Conservation (phyloP, 2,329 filamentous ascomycete species). For the Erysiphe pisi region DNA sequence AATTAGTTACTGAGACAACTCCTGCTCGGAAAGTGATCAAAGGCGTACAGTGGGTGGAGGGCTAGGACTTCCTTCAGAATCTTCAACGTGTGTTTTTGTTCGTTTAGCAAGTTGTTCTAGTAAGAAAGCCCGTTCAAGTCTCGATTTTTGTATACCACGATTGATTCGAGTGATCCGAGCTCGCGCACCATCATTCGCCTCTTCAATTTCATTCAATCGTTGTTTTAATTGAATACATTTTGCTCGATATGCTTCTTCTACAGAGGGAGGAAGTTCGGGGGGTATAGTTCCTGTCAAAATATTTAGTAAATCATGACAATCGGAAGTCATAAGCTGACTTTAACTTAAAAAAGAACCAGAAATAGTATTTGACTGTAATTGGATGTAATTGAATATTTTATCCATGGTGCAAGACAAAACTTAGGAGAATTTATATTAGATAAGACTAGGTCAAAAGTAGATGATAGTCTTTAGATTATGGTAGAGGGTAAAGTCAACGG, state of each 20-base stretch:
- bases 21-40: background rate
- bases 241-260: slow-evolving; percentile 88
- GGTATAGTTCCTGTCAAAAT: slow-evolving; percentile 39
- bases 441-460: too few relatives aligned
- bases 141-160: slow-evolving; percentile 81
- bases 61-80: slow-evolving; percentile 68
- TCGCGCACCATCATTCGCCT: slow-evolving; percentile 74
- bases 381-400: too few relatives aligned
- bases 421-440: too few relatives aligned
- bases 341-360: too few relatives aligned
- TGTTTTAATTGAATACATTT: slow-evolving; percentile 95
- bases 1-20: background rate
- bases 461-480: too few relatives aligned
- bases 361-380: too few relatives aligned
- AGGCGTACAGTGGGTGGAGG: slow-evolving; percentile 63
- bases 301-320: slow-evolving; percentile 28
- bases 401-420: too few relatives aligned
- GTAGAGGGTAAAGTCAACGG: too few relatives aligned
- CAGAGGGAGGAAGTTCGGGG: slow-evolving; percentile 65
- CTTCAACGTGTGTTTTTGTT: slow-evolving; percentile 62
- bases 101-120: slow-evolving; percentile 63
- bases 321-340: too few relatives aligned
- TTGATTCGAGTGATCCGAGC: slow-evolving; percentile 68
- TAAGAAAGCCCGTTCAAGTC: slow-evolving; percentile 69
- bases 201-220: slow-evolving; percentile 81